These are phyloP conservation scores for Nemania diffusa DNA, from an alignment of 2,329 filamentous ascomycete species.

Conservation along the genomic window DNA sequence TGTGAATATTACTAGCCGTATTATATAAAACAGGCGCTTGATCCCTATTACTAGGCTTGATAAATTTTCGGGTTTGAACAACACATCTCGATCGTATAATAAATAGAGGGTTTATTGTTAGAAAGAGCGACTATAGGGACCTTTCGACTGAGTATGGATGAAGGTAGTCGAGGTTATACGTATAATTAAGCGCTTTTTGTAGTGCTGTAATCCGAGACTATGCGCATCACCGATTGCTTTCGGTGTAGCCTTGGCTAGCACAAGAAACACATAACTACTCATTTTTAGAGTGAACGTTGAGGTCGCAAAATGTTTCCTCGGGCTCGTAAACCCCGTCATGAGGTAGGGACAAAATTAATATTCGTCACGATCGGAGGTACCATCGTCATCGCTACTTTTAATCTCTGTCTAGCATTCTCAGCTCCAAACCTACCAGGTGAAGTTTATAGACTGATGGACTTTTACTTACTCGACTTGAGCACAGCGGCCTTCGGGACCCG, in stretches of 20 bases:
- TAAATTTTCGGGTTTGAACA: not conserved
- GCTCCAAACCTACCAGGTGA: not conserved
- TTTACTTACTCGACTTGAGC: not conserved
- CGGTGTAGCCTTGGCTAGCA: not conserved
- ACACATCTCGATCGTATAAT: not conserved
- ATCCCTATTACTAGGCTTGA: too few species aligned
- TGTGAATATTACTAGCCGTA: too few species aligned
- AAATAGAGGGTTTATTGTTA: not conserved
- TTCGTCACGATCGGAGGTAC: not conserved
- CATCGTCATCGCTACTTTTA: not conserved
- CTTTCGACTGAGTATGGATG: not conserved
- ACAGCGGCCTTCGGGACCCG: not conserved
- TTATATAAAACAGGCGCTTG: too few species aligned
- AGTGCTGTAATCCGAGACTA: not conserved
- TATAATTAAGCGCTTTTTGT: not conserved
- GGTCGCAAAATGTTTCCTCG: not conserved
- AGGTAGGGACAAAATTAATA: not conserved
- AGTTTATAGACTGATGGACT: not conserved
- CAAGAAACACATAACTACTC: not conserved
- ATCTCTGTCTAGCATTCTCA: not conserved
- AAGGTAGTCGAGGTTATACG: not conserved
- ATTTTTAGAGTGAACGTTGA: not conserved
- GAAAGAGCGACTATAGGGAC: not conserved
- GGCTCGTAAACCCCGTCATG: not conserved
- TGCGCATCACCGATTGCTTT: not conserved